These are phyloP conservation scores for Takakia lepidozioides DNA, from an alignment of 225 moss, liverwort and hornwort genomes.

Conservation along the genomic window DNA sequence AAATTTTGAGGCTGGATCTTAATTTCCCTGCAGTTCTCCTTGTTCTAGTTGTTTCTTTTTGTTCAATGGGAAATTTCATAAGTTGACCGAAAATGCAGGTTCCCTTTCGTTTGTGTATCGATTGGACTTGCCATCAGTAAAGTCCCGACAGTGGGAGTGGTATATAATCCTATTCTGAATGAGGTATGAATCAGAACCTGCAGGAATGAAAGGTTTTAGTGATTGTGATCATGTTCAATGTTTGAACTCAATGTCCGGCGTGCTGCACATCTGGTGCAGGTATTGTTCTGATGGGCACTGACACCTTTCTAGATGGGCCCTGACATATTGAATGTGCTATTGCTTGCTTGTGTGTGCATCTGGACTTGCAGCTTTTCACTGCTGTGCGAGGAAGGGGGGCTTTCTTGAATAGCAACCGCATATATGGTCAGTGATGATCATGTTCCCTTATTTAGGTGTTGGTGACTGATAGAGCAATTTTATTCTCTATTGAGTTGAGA, in stretches of 20 bases:
- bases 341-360: constrained; percentile 8
- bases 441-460: constrained; percentile 1
- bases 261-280: too few relatives aligned
- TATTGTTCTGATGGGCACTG: too few relatives aligned
- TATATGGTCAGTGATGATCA: constrained; percentile 38
- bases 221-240: too few relatives aligned
- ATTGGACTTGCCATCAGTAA: constrained; percentile 75
- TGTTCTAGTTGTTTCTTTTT: too few relatives aligned
- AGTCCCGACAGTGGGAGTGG: constrained; percentile 76
- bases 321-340: neutral
- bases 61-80: too few relatives aligned
- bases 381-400: constrained; percentile 76
- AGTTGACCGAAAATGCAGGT: too few relatives aligned
- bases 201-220: too few relatives aligned
- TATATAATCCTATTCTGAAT: constrained; percentile 77
- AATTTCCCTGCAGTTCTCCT: too few relatives aligned
- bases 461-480: too few relatives aligned
- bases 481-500: too few relatives aligned
- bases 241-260: too few relatives aligned
- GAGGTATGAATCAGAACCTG: constrained; percentile 66
- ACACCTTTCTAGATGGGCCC: neutral
- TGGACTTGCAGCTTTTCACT: constrained; percentile 60
- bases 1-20: too few relatives aligned
- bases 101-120: constrained; percentile 95
- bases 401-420: constrained; percentile 67